A percentile compares a stretch with the other conserved stretches of the same genome.
phyloP scores from a whole-genome alignment of 768 basidiomycete species.

The Lactarius quietus region DNA sequence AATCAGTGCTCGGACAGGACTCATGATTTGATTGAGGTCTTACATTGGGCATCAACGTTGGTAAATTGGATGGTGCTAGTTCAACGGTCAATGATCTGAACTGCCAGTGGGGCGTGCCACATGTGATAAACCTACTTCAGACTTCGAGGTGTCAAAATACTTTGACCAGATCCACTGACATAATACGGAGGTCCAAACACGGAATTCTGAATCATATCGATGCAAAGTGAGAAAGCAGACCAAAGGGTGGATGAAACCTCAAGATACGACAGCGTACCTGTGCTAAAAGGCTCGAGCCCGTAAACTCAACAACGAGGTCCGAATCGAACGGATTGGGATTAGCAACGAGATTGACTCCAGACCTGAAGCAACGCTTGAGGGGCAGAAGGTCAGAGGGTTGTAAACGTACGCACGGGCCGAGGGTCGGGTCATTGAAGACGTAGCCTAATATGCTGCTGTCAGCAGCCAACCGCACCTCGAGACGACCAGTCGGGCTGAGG shows the following conservation, averaged over 20 bases:
- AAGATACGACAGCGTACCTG: background rate
- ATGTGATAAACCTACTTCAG: no score
- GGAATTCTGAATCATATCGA: no score
- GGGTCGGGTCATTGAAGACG: background rate
- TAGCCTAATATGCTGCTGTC: background rate
- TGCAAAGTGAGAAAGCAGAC: background rate
- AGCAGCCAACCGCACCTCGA: slow-evolving; percentile 1
- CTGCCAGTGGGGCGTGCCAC: no score
- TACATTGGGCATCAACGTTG: no score
- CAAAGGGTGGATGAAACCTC: background rate
- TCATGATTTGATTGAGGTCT: no score
- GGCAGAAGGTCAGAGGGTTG: no score
- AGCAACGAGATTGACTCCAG: background rate
- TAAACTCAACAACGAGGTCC: background rate
- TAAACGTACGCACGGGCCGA: background rate
- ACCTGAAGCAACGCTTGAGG: background rate
- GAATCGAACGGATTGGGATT: background rate
- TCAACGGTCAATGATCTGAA: no score
- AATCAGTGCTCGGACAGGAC: no score
- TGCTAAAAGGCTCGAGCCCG: background rate
- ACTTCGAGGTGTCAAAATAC: no score
- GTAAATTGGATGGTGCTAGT: no score
- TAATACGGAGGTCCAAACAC: no score
- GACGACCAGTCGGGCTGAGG: background rate
- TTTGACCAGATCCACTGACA: no score